Evolutionary conservation across 139 green algal genomes (phyloP).

Genomic region (Microglena sp.): DNA sequence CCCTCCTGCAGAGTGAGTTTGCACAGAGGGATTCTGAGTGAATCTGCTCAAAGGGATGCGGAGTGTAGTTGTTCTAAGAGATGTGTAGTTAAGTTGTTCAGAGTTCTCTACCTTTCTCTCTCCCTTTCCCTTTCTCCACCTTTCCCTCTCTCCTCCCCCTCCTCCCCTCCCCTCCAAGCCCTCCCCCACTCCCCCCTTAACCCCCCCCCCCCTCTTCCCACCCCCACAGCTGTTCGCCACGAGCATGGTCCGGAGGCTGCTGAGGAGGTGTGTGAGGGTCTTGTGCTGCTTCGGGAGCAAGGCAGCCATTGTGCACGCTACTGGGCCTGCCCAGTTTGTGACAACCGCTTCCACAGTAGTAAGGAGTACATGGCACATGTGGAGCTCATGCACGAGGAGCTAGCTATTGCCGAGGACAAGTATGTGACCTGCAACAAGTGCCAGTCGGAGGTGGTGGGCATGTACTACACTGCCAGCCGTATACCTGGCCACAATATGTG

Average conservation of each 20-base stretch:
- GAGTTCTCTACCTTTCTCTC: too few relatives aligned
- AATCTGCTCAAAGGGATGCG: too few relatives aligned
- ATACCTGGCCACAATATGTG: constrained; percentile 29
- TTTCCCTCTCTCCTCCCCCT: too few relatives aligned
- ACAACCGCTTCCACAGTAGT: constrained; percentile 34
- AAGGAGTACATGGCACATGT: constrained; percentile 43
- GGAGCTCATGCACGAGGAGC: constrained; percentile 45
- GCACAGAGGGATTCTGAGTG: too few relatives aligned
- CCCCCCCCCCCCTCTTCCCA: too few relatives aligned
- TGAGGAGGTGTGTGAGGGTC: constrained; percentile 45
- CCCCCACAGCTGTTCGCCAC: constrained; percentile 32
- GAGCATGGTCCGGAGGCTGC: constrained; percentile 39
- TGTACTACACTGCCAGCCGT: constrained; percentile 28
- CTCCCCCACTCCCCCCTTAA: too few relatives aligned
- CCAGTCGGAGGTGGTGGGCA: constrained; percentile 38
- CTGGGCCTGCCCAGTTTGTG: constrained; percentile 50
- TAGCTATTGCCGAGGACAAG: constrained; percentile 25
- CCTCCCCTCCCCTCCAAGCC: too few relatives aligned
- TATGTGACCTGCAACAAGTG: constrained; percentile 46
- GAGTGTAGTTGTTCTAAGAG: too few relatives aligned
- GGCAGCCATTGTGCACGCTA: constrained; percentile 35
- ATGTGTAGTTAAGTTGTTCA: too few relatives aligned
- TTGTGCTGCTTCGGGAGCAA: constrained; percentile 48
- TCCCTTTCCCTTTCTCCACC: too few relatives aligned
- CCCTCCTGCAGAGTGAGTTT: constrained; percentile 31